Base-by-base conservation (phyloP, 306 rosid genomes). In the Pueraria montana region DNA sequence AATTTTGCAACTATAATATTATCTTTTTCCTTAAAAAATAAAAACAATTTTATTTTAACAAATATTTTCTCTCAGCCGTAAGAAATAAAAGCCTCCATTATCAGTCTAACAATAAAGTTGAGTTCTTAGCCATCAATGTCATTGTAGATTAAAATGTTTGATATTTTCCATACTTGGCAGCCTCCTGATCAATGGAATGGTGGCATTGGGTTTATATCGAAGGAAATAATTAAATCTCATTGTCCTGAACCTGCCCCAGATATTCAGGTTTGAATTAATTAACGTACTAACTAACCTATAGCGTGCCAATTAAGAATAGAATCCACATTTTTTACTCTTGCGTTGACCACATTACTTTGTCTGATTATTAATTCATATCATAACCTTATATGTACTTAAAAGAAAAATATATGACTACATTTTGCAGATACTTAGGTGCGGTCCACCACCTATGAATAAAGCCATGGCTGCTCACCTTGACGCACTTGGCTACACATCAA, bases 171-270 rank as follows among this genome's bases (percentile, higher is more conserved):
- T 34, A 34, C 40, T 20, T 82, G 63, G 71, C 86, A 89, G 92
- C 87, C 92, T 77, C 92, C 90, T 50, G 5, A 2, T 17, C 8
- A 38, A 77, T 89, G 92, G 92, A 89, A 63, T 73, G 90, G 92
- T 80, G 92, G 89, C 4, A 53, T 45, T 77, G 92, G 92, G 32
- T 62, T 1, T 43, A 9, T 87, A 36, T 52, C 88, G 0, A 89
- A 80, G 76, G 86, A 89, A 40, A 85, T 89, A 6, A 87, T 89
- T 63, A 58, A 53, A 77, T 38, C 75, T 20, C 83, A 87, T 38
- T 87, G 89, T 67, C 92, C 92, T 0, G 79, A 82, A 67, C 90
- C 92, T 11, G 86, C 84, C 40, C 9, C 27, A 3, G 84, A 72
- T 77, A 85, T 89, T 30, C 87, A 87, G 92, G 92, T 89, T 69